Evolutionary conservation across 345 rosid genomes (phyloP), one percentile per base, ranked within the genome.

Genomic region (Lumnitzera littorea): DNA sequence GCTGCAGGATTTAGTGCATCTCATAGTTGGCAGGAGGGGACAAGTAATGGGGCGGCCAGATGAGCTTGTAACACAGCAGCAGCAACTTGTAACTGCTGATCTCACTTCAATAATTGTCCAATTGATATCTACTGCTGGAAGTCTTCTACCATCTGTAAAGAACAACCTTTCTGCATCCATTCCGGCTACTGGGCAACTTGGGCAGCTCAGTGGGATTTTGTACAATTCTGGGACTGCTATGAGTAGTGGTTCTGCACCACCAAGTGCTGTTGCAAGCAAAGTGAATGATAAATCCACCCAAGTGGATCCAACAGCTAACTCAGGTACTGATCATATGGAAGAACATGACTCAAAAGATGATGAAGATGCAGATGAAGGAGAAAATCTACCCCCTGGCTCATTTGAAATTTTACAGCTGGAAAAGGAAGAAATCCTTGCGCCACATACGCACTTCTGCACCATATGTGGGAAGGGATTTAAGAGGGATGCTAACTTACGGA

Each of bases 391-490:
- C 61, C 96, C 96, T 0, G 99, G 99, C 48, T 88, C 97, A 3
- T 90, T 84, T 46, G 97, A 94, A 78, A 90, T 94, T 64, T 66
- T 88, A 69, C 99, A 90, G 74, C 81, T 88, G 23, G 97, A 94
- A 72, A 94, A 87, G 68, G 99, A 94, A 72, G 99, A 94, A 75
- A 94, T 94, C 70, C 95, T 94, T 10, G 99, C 99, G 9, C 99
- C 96, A 2, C 99, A 94, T 70, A 88, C 99, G 12, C 96, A 94
- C 70, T 94, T 94, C 76, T 94, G 99, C 70, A 82, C 84, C 0
- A 87, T 94, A 58, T 94, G 99, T 59, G 99, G 99, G n/a, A 94
- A 94, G 57, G 99, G 99, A 46, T 94, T 94, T 64, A 94, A 94
- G 74, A 80, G 99, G 69, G 99, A 94, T 48, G 99, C 99, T 0